Conservation (phyloP, 257 asterid genomes). For the Penstemon barbatus region DNA sequence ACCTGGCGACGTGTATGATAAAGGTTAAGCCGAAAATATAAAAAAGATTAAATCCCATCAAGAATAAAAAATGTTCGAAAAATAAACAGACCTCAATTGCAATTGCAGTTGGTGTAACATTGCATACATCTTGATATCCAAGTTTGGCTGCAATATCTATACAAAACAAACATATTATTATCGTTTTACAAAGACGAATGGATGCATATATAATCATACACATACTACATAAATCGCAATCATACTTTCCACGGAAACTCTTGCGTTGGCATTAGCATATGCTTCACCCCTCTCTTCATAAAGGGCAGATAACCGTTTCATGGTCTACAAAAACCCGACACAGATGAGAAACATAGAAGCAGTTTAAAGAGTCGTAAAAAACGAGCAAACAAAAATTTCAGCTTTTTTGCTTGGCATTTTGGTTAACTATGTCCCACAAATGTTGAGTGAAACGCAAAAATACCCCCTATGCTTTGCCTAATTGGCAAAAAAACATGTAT, state of each 20-base stretch:
- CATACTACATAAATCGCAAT: neutral
- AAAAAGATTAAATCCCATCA: neutral
- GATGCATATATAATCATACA: too few relatives aligned
- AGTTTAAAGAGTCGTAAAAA: neutral
- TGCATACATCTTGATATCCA: conserved; percentile 47
- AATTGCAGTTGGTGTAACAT: conserved; percentile 45
- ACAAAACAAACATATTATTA: conserved; percentile 8
- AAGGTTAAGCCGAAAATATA: neutral
- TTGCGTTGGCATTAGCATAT: conserved; percentile 68
- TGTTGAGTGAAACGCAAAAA: too few relatives aligned
- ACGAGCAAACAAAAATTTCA: neutral
- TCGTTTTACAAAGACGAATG: neutral
- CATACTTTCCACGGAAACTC: conserved; percentile 79
- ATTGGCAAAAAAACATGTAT: too few relatives aligned
- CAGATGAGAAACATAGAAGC: neutral
- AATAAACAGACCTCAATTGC: conserved; percentile 52
- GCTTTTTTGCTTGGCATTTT: neutral
- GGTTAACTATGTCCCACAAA: too few relatives aligned
- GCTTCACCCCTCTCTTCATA: conserved; percentile 77
- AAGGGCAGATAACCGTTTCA: conserved; percentile 63
- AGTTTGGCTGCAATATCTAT: conserved; percentile 50
- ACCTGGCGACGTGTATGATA: conserved; percentile 33
- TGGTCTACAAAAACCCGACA: conserved; percentile 48
- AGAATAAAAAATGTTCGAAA: neutral
- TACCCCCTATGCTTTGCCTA: too few relatives aligned